Conservation (phyloP, 2,329 filamentous ascomycete species). For the Chaetothyriales sp. region DNA sequence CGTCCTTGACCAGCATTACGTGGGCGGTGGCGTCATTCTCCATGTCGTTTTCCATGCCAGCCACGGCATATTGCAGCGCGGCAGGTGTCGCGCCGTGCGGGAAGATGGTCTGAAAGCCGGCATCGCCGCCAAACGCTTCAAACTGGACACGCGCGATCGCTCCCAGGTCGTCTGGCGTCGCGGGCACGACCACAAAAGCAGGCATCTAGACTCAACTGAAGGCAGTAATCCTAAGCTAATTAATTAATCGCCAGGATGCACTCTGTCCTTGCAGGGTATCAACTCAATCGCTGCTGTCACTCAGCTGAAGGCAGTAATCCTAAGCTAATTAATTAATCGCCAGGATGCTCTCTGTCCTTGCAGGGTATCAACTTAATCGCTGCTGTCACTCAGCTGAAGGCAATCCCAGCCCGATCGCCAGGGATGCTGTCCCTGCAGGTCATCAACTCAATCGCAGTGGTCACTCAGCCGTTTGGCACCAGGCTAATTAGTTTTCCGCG, state of each 20-base stretch:
- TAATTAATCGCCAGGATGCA: too few relatives aligned
- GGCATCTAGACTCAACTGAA: too few relatives aligned
- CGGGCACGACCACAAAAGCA: slow-evolving; percentile 9
- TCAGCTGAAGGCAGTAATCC: too few relatives aligned
- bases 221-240: too few relatives aligned
- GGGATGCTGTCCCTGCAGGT: background rate
- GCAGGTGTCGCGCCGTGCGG: slow-evolving; percentile 10
- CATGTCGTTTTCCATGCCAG: slow-evolving; percentile 8
- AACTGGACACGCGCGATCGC: slow-evolving; percentile 10
- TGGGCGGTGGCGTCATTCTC: slow-evolving; percentile 11
- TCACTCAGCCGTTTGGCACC: too few relatives aligned
- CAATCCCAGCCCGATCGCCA: background rate
- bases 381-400: too few relatives aligned
- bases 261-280: too few relatives aligned
- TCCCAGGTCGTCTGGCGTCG: slow-evolving; percentile 10
- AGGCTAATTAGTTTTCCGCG: too few relatives aligned
- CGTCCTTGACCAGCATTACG: slow-evolving; percentile 13
- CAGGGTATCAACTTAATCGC: too few relatives aligned
- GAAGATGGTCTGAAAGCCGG: slow-evolving; percentile 10
- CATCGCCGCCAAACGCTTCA: slow-evolving; percentile 8
- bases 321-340: too few relatives aligned
- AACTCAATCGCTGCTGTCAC: too few relatives aligned
- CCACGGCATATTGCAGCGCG: slow-evolving; percentile 10
- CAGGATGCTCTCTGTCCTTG: too few relatives aligned
- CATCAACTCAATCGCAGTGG: background rate